Evolutionary conservation across 2,329 filamentous ascomycete genomes (phyloP).

Genomic region (Fusarium haematococcum): DNA sequence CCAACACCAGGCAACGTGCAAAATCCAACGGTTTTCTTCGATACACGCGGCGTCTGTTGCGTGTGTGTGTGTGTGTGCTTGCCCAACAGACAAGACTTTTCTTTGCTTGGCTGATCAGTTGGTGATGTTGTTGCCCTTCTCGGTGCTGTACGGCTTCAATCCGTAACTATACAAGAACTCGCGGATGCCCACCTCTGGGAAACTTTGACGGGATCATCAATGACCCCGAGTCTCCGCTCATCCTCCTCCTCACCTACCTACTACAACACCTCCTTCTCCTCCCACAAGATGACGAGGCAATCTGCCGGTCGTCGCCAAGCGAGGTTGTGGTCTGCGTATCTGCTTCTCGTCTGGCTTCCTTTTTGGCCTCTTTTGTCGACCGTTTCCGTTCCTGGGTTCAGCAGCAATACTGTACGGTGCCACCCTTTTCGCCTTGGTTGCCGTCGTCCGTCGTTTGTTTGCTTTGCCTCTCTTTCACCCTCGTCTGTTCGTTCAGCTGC

Average conservation of each 20-base stretch:
- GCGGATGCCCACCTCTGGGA: background rate
- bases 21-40: slow-evolving; percentile 25
- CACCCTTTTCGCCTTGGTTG: background rate
- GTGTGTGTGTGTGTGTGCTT: background rate
- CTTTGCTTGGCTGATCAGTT: slow-evolving; percentile 3
- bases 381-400: slow-evolving; percentile 22
- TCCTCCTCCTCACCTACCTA: background rate
- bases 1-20: slow-evolving; percentile 18
- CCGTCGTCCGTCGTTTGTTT: background rate
- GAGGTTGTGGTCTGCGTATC: slow-evolving; percentile 26
- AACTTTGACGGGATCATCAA: slow-evolving; percentile 21
- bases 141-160: background rate
- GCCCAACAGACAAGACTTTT: slow-evolving; percentile 19
- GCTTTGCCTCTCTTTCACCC: background rate
- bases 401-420: background rate
- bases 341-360: slow-evolving; percentile 17
- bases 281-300: slow-evolving; percentile 26
- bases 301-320: slow-evolving; percentile 31
- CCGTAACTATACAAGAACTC: background rate
- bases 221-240: slow-evolving; percentile 21
- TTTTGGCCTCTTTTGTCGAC: slow-evolving; percentile 23
- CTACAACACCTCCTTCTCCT: background rate
- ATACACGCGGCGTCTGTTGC: slow-evolving; percentile 33
- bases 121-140: background rate
- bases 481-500: background rate